Percentiles rank a stretch among this genome's conserved stretches.
These are phyloP conservation scores for Pholiota conissans DNA, from an alignment of 768 basidiomycete species.

Conservation along the genomic window DNA sequence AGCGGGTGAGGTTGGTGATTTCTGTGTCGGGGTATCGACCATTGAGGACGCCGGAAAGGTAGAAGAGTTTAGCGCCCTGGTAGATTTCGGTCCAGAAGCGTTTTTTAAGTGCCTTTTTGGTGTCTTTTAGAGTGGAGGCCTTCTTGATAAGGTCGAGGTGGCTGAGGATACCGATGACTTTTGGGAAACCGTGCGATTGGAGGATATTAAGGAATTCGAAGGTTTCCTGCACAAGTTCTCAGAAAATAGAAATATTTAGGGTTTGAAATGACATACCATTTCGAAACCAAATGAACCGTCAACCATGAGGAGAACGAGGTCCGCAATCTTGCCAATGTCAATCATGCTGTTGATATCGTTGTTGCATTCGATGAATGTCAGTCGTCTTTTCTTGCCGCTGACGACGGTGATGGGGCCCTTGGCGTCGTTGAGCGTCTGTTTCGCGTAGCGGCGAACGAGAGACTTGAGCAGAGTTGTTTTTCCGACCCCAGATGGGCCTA, in stretches of 20 bases:
- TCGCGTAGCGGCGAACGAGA: slow-evolving; percentile 89
- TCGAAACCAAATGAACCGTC: slow-evolving; percentile 98
- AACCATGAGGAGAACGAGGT: slow-evolving; percentile 95
- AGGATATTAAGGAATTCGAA: slow-evolving; percentile 98
- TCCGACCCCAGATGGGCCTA: slow-evolving; percentile 96
- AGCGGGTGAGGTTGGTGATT: slow-evolving; percentile 93
- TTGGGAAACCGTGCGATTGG: slow-evolving; percentile 96
- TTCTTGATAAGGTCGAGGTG: slow-evolving; percentile 98
- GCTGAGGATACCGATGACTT: slow-evolving; percentile 94
- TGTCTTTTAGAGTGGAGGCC: slow-evolving; percentile 76
- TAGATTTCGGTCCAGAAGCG: slow-evolving; percentile 99
- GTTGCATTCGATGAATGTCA: slow-evolving; percentile 98
- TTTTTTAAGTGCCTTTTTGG: slow-evolving; percentile 94
- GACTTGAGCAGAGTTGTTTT: slow-evolving; percentile 94
- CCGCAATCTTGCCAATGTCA: slow-evolving; percentile 95
- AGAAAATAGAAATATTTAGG: not conserved
- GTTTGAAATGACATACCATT: slow-evolving; percentile 64
- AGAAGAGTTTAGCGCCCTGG: slow-evolving; percentile 97
- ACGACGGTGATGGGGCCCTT: slow-evolving; percentile 95
- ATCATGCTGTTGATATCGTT: slow-evolving; percentile 99
- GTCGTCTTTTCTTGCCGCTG: slow-evolving; percentile 84
- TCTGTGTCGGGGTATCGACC: slow-evolving; percentile 97
- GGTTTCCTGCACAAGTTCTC: slow-evolving; percentile 67
- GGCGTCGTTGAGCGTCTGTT: slow-evolving; percentile 86
- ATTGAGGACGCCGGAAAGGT: slow-evolving; percentile 94